Conservation (phyloP, 2,329 filamentous ascomycete species). For the Emmonsiellopsis sp. region DNA sequence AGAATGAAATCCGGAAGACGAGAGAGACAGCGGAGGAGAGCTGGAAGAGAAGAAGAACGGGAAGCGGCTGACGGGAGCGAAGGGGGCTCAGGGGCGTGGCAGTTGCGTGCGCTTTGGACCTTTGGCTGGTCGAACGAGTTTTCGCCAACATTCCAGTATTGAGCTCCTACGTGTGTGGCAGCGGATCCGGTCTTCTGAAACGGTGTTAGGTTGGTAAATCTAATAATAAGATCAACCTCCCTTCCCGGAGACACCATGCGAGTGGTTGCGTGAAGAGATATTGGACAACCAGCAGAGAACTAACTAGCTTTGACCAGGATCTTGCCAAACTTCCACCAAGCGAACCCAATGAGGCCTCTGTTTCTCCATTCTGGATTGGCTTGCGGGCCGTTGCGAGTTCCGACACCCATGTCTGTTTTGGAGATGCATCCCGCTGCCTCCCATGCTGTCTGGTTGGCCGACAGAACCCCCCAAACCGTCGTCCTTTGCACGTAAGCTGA, state of each 20-base stretch:
- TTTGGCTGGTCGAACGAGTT: background rate
- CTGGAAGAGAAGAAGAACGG: background rate
- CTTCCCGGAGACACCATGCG: no score
- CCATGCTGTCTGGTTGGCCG: background rate
- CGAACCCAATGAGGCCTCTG: background rate
- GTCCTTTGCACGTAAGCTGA: background rate
- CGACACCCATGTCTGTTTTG: background rate
- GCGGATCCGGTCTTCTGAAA: no score
- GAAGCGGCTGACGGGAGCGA: background rate
- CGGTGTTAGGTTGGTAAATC: no score
- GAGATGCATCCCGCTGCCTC: background rate
- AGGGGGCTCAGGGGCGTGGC: background rate
- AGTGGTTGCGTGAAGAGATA: no score
- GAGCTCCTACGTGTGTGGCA: no score
- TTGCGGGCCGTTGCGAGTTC: background rate
- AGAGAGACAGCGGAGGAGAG: no score
- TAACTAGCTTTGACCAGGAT: background rate
- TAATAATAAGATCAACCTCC: no score
- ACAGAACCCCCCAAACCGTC: background rate
- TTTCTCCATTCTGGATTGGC: background rate
- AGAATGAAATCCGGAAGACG: no score
- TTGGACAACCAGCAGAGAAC: no score
- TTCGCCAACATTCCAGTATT: background rate
- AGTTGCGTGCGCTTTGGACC: constrained; percentile 1
- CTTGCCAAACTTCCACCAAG: background rate